Evolutionary conservation across 2,329 filamentous ascomycete species (phyloP), one percentile per base, ranked within the genome.

Genomic region (Fusarium tricinctum): DNA sequence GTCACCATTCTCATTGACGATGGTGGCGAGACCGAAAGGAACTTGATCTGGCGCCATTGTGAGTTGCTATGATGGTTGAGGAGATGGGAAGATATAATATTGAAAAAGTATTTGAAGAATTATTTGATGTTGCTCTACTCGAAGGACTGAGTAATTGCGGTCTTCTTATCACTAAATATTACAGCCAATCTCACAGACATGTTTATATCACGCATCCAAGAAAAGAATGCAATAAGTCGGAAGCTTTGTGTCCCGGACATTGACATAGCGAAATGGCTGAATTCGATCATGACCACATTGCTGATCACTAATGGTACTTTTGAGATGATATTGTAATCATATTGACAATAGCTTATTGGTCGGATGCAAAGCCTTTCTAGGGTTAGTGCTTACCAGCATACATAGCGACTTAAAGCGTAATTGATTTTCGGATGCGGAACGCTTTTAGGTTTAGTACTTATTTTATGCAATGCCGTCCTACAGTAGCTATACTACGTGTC

Each of bases 361-460:
- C 46, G 46, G 20, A 48, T 38, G 46, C 32, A 48, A 8, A n/a
- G 22, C 46, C 32, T 19, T 20, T 38, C 14, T 38, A 48, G 46
- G 46, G 20, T 14, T 48, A 48, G 46, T 13, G 26, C 46, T 48
- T 38, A 38, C 32, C 4, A 26, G n/a, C 8, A 32, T 46, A 13
- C 26, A 32, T 5, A 8, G 20, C 22, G 2, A 7, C 40, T 43
- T 22, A 17, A 43, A 26, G 23, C 9, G 19, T 32, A 32, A 26
- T 2, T 17, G 7, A 17, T 15, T 35, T 17, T 8, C 44, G n/a
- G 26, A 15, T 46, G n/a, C 26, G 22, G 6, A 14, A 14, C 40
- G 8, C 5, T n/a, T 43, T 22, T 43, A 43, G 44, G 23, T 20
- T 32, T 32, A 32, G 44, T 30, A 9, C 6, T 8, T 15, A 17